Conservation (phyloP, 768 basidiomycete species). For the Lactarius tabidus region DNA sequence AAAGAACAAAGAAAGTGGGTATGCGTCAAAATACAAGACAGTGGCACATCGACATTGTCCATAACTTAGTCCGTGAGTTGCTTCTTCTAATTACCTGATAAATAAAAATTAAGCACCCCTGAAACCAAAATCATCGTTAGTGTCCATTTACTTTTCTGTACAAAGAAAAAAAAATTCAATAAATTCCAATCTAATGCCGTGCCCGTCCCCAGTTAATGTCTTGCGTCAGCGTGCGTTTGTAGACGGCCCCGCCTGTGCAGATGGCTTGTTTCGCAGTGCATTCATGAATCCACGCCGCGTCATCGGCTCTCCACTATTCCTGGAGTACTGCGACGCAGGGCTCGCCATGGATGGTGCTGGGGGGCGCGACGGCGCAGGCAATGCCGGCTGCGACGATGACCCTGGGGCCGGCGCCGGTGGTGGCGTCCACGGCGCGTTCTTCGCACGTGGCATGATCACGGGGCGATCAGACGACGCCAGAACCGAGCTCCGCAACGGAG, state of each 20-base stretch:
- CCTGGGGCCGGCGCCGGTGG: background rate
- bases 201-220: background rate
- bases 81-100: background rate
- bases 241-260: background rate
- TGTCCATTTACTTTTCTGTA: background rate
- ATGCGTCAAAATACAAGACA: slow-evolving; percentile 7
- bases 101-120: background rate
- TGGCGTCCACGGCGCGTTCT: background rate
- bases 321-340: slow-evolving; percentile 37
- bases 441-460: slow-evolving; percentile 19
- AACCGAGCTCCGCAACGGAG: slow-evolving; percentile 10
- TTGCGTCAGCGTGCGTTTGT: slow-evolving; percentile 22
- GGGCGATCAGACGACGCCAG: slow-evolving; percentile 10
- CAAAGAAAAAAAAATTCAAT: background rate
- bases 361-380: slow-evolving; percentile 14
- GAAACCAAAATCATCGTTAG: background rate
- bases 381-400: background rate
- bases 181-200: background rate
- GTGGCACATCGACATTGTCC: background rate
- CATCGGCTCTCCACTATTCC: slow-evolving; percentile 37
- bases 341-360: slow-evolving; percentile 34
- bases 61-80: background rate
- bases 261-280: slow-evolving; percentile 21
- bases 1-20: background rate
- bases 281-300: slow-evolving; percentile 29